Conservation (phyloP, 768 basidiomycete species). For the Trametes coccinea region DNA sequence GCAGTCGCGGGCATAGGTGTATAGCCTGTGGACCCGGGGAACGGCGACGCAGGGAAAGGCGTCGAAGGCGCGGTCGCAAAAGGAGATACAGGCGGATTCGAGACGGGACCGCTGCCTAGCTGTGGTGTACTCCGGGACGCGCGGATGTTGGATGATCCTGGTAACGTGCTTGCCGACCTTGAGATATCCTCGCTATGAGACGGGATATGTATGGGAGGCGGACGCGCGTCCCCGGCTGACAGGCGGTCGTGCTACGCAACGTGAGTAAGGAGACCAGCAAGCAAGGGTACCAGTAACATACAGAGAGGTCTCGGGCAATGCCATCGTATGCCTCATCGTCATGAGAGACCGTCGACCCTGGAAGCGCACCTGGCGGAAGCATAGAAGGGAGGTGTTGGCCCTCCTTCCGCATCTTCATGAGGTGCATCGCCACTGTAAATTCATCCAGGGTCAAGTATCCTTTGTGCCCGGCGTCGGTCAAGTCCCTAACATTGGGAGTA, state of each 20-base stretch:
- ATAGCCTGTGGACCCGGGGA: neutral
- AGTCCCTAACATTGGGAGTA: constrained; percentile 11
- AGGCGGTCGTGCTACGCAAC: neutral
- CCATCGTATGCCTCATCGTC: constrained; percentile 12
- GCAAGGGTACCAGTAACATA: neutral
- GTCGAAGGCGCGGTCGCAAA: constrained; percentile 4
- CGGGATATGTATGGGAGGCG: neutral
- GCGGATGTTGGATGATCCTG: constrained; percentile 3
- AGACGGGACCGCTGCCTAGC: neutral
- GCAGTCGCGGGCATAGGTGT: constrained; percentile 5
- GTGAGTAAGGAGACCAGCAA: neutral
- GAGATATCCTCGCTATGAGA: neutral
- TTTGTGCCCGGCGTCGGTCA: constrained; percentile 18
- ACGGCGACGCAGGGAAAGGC: constrained; percentile 13
- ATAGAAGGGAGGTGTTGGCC: constrained; percentile 23
- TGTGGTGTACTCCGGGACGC: constrained; percentile 13
- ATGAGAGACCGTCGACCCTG: neutral
- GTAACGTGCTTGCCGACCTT: neutral
- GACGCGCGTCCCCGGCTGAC: neutral
- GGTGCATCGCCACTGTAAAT: constrained; percentile 24
- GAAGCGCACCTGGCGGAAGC: constrained; percentile 10
- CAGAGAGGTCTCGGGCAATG: neutral
- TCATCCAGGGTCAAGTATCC: constrained; percentile 22
- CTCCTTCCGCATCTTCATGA: constrained; percentile 23
- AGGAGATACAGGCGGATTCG: neutral